These are phyloP conservation scores for Clonostachys byssicola DNA, from an alignment of 2,329 filamentous ascomycete species.

Conservation along the genomic window DNA sequence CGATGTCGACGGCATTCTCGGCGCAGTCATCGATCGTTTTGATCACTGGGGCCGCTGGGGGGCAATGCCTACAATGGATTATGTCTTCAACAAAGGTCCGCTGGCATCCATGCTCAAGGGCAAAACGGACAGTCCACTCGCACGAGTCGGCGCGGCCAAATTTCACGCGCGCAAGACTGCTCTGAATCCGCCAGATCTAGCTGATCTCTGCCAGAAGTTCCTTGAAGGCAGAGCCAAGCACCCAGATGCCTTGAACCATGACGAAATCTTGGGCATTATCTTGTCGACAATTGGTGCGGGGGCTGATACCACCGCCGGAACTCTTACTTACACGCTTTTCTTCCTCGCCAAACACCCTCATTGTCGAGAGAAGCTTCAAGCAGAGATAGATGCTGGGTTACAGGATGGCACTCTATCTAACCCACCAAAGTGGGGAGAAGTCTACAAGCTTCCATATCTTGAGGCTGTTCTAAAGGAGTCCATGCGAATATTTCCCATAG, in stretches of 20 bases:
- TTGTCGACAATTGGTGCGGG: background rate
- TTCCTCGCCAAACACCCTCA: background rate
- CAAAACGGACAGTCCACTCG: background rate
- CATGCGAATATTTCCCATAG: background rate
- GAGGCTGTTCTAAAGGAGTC: background rate
- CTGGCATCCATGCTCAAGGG: background rate
- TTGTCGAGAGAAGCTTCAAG: background rate
- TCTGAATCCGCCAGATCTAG: background rate
- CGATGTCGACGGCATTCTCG: conserved; percentile 2
- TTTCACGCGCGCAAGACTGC: background rate
- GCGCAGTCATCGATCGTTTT: conserved; percentile 1
- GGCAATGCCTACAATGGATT: background rate
- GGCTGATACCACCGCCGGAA: background rate
- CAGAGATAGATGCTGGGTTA: background rate
- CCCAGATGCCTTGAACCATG: background rate
- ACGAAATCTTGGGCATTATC: background rate
- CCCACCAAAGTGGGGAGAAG: background rate
- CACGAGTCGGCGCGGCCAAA: background rate
- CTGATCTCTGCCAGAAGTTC: conserved; percentile 2
- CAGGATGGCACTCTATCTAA: background rate
- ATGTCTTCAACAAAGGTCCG: conserved; percentile 1
- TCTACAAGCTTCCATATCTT: background rate
- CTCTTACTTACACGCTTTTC: background rate
- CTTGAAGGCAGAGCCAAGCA: conserved; percentile 3
- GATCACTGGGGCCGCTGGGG: conserved; percentile 4